A percentile compares a stretch with the other conserved stretches of the same genome.
These are phyloP conservation scores for Fusarium sublunatum DNA, from an alignment of 2,329 filamentous ascomycete genomes.

Conservation along the genomic window DNA sequence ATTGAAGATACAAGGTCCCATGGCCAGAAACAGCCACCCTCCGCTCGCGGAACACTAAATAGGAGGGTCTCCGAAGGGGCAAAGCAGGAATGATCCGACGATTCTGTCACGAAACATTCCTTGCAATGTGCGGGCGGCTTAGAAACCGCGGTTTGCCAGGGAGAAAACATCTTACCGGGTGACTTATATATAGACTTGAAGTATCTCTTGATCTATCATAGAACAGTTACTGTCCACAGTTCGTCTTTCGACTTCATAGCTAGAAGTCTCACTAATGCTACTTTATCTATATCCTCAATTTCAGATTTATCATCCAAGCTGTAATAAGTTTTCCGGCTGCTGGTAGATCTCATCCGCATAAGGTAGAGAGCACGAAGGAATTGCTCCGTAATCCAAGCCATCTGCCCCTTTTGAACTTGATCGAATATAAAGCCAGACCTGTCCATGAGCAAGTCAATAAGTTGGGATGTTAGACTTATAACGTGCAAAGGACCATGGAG, in stretches of 20 bases:
- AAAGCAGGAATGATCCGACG: no score
- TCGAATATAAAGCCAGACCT: background rate
- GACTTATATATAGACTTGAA: no score
- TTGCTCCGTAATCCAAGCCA: constrained; percentile 15
- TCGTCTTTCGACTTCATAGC: background rate
- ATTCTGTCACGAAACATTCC: no score
- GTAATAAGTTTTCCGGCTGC: background rate
- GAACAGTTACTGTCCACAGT: background rate
- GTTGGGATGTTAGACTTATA: constrained; percentile 11
- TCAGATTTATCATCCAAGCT: background rate
- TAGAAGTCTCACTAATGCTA: background rate
- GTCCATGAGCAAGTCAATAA: background rate
- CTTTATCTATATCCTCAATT: background rate
- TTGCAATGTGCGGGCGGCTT: no score
- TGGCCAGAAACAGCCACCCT: no score
- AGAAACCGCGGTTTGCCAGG: no score
- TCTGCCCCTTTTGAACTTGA: background rate
- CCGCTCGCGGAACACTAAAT: no score
- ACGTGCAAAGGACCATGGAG: constrained; percentile 20
- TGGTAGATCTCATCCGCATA: background rate
- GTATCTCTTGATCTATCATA: no score
- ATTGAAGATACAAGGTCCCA: no score
- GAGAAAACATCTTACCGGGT: no score
- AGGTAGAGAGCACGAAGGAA: constrained; percentile 14
- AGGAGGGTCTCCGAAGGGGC: no score